Evolutionary conservation across 2,329 filamentous ascomycete genomes (phyloP).

Genomic region (Monilinia fructicola): DNA sequence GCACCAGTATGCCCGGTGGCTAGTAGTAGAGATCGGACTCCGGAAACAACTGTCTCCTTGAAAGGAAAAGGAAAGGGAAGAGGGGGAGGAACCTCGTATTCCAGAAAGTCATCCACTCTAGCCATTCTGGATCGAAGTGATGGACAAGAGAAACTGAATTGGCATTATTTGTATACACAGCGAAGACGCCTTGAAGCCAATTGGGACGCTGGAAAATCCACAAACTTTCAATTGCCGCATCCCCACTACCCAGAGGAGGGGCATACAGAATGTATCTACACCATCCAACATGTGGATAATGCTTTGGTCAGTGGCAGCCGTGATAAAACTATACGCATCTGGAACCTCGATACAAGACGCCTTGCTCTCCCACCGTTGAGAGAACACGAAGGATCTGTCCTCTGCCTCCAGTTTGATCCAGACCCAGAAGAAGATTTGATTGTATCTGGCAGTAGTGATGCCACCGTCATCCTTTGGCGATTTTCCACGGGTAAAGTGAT

Average conservation of each 20-base stretch:
- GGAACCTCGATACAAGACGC: slow-evolving; percentile 76
- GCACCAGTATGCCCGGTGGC: not conserved
- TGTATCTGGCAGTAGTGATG: slow-evolving; percentile 94
- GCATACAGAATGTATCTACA: slow-evolving; percentile 92
- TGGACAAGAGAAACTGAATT: slow-evolving; percentile 69
- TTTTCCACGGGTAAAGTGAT: slow-evolving; percentile 88
- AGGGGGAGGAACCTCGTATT: slow-evolving; percentile 9
- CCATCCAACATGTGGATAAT: slow-evolving; percentile 81
- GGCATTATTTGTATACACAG: slow-evolving; percentile 91
- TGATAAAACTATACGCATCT: slow-evolving; percentile 83
- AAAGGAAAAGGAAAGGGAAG: not conserved
- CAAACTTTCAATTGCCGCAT: slow-evolving; percentile 88
- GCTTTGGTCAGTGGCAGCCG: slow-evolving; percentile 92
- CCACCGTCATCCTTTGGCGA: slow-evolving; percentile 84
- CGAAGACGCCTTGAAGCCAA: slow-evolving; percentile 82
- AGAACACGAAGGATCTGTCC: slow-evolving; percentile 81
- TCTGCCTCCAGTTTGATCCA: slow-evolving; percentile 94
- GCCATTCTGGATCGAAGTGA: slow-evolving; percentile 53
- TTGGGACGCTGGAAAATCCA: slow-evolving; percentile 80
- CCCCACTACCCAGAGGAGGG: slow-evolving; percentile 77
- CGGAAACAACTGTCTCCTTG: no score
- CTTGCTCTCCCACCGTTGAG: slow-evolving; percentile 70
- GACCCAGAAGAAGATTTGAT: slow-evolving; percentile 84
- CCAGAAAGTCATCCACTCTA: slow-evolving; percentile 35
- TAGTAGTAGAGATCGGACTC: not conserved